phyloP scores from a whole-genome alignment of 2,329 filamentous ascomycete species.

The Paecilomyces sp. region DNA sequence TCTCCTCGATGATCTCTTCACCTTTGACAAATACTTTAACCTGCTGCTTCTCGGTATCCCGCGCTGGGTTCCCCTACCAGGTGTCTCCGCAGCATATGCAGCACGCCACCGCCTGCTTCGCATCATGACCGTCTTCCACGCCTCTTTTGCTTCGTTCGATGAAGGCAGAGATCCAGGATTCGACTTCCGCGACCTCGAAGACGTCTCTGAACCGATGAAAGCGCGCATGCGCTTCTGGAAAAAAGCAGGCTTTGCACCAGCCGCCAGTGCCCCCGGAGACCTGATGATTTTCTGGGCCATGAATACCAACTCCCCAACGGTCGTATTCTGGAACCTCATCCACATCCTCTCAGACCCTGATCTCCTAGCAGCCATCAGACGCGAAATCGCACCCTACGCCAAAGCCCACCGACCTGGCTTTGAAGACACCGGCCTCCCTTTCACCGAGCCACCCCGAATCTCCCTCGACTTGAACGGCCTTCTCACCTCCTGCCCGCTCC shows the following conservation, averaged over 20 bases:
- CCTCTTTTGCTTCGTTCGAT: conserved; percentile 35
- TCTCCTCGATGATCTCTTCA: conserved; percentile 50
- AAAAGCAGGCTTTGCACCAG: conserved; percentile 27
- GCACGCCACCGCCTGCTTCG: conserved; percentile 37
- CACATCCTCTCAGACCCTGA: conserved; percentile 37
- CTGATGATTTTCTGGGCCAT: conserved; percentile 50
- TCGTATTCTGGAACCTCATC: conserved; percentile 47
- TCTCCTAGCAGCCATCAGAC: conserved; percentile 36
- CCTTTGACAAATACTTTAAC: conserved; percentile 48
- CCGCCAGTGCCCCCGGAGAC: conserved; percentile 35
- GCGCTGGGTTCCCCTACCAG: conserved; percentile 48
- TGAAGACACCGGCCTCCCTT: conserved; percentile 32
- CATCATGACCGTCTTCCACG: conserved; percentile 35
- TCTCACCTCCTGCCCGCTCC: conserved; percentile 36
- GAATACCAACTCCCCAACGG: conserved; percentile 45
- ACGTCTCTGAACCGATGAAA: conserved; percentile 40
- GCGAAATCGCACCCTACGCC: conserved; percentile 39
- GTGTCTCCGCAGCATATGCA: conserved; percentile 42
- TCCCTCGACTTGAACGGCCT: conserved; percentile 35
- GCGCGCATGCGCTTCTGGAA: conserved; percentile 35
- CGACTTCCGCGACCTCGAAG: conserved; percentile 42
- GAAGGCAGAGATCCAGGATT: conserved; percentile 36
- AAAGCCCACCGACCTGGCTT: conserved; percentile 28
- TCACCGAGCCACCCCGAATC: conserved; percentile 37
- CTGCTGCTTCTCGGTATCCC: conserved; percentile 50